Base-by-base conservation (phyloP, 2,329 filamentous ascomycete genomes). In the Botryotinia convoluta region DNA sequence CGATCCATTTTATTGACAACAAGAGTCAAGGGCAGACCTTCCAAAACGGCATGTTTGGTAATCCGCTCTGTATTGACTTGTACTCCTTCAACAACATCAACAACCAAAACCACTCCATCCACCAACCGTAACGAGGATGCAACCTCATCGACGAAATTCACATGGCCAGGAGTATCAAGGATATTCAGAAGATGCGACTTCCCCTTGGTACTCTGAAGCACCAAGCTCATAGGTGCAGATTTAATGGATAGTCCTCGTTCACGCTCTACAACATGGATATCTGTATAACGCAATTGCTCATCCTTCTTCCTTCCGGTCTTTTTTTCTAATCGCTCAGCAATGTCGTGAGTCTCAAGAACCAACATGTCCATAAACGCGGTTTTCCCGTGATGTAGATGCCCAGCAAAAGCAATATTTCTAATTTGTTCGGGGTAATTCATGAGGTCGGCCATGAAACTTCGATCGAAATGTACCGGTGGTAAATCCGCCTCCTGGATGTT, bases 311-410 rank as follows among this genome's bases (percentile, higher is more conserved):
- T 93, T 69, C 95, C 95, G 72, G 89, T 91, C 82, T 93, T 90
- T 83, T 92, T 92, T 77, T 97, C 92, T 75, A 97, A 84, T 78
- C 92, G 89, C 63, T 93, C 90, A 69, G 89, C 86, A 71, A 98
- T 90, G 78, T 97, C 92, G 81, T 99, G 96, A 59, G 96, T 99
- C 84, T 99, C 94, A 80, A 95, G 86, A 20, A 99, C 96, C 77
- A 99, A 85, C 93, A 98, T 98, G 82, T 99, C 96, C 92, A 98
- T 94, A 77, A 99, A 93, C 0, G 95, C 94, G 18, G 96, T 99
- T 86, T 99, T 99, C 78, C 96, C 96, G 83, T 99, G 96, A 81
- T 99, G 96, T 73, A 99, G 83, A 82, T 99, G 95, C 70, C 96
- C 96, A 8, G 93, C 94, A 69, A 99, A 86, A 2, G 95, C 95